phyloP scores from a whole-genome alignment of 306 rosid genomes.

The peach (Prunus persica) region DNA sequence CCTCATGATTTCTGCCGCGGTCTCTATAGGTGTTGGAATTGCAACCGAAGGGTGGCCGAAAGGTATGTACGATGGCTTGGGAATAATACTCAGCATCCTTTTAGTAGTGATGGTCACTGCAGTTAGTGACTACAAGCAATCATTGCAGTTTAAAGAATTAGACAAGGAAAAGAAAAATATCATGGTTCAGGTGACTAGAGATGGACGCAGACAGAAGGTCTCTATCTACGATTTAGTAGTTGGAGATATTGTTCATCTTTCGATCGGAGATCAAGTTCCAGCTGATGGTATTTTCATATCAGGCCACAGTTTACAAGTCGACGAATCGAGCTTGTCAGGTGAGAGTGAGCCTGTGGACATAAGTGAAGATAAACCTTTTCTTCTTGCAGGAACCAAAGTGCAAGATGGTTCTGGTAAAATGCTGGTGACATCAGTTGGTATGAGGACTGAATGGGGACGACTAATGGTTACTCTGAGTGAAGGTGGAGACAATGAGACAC shows the following conservation, averaged over 20 bases:
- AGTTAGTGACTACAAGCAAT: constrained; percentile 74
- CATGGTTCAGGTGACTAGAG: constrained; percentile 71
- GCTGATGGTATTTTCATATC: constrained; percentile 78
- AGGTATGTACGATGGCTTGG: constrained; percentile 89
- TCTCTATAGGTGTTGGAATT: constrained; percentile 74
- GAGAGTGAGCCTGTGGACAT: constrained; percentile 75
- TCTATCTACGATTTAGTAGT: constrained; percentile 75
- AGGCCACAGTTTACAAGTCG: constrained; percentile 62
- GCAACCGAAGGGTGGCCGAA: constrained; percentile 81
- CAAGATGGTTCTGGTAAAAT: constrained; percentile 89
- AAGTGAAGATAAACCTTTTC: constrained; percentile 44
- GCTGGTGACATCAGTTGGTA: constrained; percentile 79
- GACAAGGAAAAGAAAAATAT: constrained; percentile 85
- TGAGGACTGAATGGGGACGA: constrained; percentile 98
- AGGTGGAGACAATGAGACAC: constrained; percentile 89
- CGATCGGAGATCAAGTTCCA: constrained; percentile 80
- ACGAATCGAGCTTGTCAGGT: constrained; percentile 87
- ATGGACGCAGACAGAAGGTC: constrained; percentile 59
- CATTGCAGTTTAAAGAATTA: constrained; percentile 79
- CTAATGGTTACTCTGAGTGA: constrained; percentile 80
- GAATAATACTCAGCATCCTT: constrained; percentile 66
- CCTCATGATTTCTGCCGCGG: constrained; percentile 61
- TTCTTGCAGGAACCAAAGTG: constrained; percentile 74
- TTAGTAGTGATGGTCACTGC: constrained; percentile 81
- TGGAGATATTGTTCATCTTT: constrained; percentile 78